A percentile compares a stretch with the other conserved stretches of the same genome.
Evolutionary conservation across 306 rosid species (phyloP).

Genomic region (Abrus precatorius): DNA sequence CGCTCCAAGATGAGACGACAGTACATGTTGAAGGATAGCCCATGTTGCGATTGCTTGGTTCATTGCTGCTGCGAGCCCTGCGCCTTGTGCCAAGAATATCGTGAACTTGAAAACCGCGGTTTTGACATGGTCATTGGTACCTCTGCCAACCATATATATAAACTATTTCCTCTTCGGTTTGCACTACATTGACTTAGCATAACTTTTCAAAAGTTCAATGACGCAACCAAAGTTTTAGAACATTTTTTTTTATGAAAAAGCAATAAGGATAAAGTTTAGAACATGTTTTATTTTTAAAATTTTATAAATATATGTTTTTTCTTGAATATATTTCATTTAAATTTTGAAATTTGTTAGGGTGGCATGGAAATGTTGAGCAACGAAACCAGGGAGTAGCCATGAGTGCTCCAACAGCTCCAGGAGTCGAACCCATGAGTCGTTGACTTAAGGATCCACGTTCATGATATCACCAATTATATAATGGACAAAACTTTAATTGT

Average conservation of each 20-base stretch:
- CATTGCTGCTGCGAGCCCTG: constrained; percentile 75
- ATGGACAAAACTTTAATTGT: background rate
- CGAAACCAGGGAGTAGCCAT: constrained; percentile 10
- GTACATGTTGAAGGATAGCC: constrained; percentile 43
- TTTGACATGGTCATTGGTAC: constrained; percentile 70
- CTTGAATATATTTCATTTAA: background rate
- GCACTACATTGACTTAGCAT: background rate
- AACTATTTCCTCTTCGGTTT: background rate
- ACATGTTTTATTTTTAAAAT: background rate
- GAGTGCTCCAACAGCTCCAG: constrained; percentile 32
- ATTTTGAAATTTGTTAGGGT: constrained; percentile 45
- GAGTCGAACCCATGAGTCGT: constrained; percentile 43
- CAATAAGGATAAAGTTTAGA: background rate
- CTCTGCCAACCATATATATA: background rate
- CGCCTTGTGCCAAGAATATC: constrained; percentile 80
- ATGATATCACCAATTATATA: background rate
- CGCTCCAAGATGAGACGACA: constrained; percentile 70
- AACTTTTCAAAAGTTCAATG: background rate
- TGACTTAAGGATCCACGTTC: background rate
- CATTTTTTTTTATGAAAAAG: no score
- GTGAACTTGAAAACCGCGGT: constrained; percentile 77
- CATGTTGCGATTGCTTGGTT: constrained; percentile 64
- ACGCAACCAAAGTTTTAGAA: no score
- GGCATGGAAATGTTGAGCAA: constrained; percentile 53
- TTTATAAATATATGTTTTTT: background rate